These are phyloP conservation scores for Zea luxurians DNA, from an alignment of 176 grass and related monocot genomes.

Conservation along the genomic window DNA sequence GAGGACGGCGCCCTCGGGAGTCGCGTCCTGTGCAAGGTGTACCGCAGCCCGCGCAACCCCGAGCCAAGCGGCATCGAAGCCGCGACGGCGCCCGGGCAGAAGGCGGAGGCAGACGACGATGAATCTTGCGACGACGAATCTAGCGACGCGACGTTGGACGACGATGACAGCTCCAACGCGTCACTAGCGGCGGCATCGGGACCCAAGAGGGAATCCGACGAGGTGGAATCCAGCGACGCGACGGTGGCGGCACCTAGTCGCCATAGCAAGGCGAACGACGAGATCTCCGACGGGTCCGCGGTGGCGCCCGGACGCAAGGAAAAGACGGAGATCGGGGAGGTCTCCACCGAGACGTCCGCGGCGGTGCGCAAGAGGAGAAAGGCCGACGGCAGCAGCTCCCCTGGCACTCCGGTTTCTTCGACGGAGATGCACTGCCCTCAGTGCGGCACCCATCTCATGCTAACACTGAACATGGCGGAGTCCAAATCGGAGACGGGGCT, in stretches of 20 bases:
- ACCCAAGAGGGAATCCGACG: background rate
- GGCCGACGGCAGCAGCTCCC: background rate
- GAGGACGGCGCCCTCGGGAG: background rate
- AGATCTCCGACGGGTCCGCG: background rate
- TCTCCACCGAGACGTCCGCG: no score
- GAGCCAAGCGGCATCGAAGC: background rate
- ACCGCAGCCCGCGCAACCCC: constrained; percentile 34
- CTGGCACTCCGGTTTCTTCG: background rate
- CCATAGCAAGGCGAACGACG: background rate
- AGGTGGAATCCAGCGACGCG: constrained; percentile 4
- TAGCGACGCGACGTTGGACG: background rate
- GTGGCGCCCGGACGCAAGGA: background rate
- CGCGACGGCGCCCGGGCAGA: background rate
- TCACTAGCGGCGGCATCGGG: background rate
- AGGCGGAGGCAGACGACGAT: background rate
- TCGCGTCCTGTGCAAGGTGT: constrained; percentile 32
- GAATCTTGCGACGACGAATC: background rate
- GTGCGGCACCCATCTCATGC: background rate
- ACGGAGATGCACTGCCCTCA: constrained; percentile 19
- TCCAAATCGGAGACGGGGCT: constrained; percentile 8
- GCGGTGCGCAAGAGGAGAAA: background rate
- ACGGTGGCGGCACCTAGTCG: constrained; percentile 4
- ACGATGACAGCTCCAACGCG: background rate
- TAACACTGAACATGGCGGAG: background rate
- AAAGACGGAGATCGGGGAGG: no score